These are phyloP conservation scores for Lentinula sp. DNA, from an alignment of 768 basidiomycete genomes.

Conservation along the genomic window DNA sequence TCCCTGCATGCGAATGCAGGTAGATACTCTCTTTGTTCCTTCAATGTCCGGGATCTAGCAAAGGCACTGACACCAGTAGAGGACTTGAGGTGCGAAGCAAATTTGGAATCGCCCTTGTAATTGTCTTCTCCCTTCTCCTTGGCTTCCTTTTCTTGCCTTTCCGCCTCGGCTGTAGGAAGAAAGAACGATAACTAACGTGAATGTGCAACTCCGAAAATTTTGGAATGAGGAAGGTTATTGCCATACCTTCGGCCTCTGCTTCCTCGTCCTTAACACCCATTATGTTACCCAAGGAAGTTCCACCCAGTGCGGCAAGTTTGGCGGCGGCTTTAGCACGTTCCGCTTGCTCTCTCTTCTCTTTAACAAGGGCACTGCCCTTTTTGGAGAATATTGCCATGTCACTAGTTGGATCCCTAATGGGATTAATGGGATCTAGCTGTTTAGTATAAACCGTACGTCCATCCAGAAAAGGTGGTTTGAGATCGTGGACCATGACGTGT, in stretches of 20 bases:
- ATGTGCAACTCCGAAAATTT: conserved; percentile 59
- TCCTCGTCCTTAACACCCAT: conserved; percentile 97
- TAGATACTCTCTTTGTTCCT: conserved; percentile 93
- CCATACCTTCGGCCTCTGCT: conserved; percentile 84
- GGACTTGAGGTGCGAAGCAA: conserved; percentile 88
- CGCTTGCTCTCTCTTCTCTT: conserved; percentile 94
- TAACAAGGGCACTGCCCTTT: conserved; percentile 92
- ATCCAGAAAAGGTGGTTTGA: conserved; percentile 97
- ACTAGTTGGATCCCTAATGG: conserved; percentile 86
- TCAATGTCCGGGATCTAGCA: conserved; percentile 74
- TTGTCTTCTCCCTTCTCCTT: conserved; percentile 52
- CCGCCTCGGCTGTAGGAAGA: conserved; percentile 50
- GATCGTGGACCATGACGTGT: conserved; percentile 94
- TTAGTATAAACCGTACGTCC: conserved; percentile 94
- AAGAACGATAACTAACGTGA: conserved; percentile 52
- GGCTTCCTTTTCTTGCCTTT: conserved; percentile 39
- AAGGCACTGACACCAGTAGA: conserved; percentile 76
- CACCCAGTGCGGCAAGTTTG: conserved; percentile 87
- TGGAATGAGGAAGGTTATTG: conserved; percentile 11
- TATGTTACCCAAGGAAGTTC: conserved; percentile 93
- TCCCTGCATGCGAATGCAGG: conserved; percentile 98
- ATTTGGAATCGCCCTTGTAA: conserved; percentile 95
- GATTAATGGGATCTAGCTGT: conserved; percentile 96
- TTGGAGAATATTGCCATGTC: conserved; percentile 96
- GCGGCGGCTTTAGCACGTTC: conserved; percentile 96